Evolutionary conservation across 371 early-diverging fungal genomes (phyloP).

Genomic region (Rhizopus sp.): DNA sequence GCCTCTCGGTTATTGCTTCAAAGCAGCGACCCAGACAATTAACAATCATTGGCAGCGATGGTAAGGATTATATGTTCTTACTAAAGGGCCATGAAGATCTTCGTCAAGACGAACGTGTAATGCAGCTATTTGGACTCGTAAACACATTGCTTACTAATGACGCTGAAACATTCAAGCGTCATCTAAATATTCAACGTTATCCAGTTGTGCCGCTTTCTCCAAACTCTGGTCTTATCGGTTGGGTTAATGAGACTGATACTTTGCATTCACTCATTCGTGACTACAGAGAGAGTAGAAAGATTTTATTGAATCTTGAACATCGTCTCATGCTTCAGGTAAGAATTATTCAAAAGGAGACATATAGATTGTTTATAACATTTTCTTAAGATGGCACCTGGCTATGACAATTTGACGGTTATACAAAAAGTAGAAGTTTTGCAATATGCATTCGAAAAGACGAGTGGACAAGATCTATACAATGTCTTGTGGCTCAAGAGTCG

Average conservation of each 20-base stretch:
- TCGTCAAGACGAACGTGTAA: slow-evolving; percentile 98
- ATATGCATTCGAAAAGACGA: slow-evolving; percentile 91
- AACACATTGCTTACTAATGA: slow-evolving; percentile 89
- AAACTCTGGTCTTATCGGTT: slow-evolving; percentile 95
- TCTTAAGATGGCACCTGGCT: slow-evolving; percentile 88
- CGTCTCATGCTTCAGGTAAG: slow-evolving; percentile 81
- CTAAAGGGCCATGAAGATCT: slow-evolving; percentile 98
- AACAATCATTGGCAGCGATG: slow-evolving; percentile 87
- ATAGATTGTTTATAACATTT: not conserved
- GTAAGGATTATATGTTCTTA: slow-evolving; percentile 88
- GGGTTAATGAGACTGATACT: slow-evolving; percentile 96
- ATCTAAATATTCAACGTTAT: slow-evolving; percentile 90
- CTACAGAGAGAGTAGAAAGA: slow-evolving; percentile 88
- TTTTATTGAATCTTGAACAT: slow-evolving; percentile 92
- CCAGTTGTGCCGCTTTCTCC: slow-evolving; percentile 96
- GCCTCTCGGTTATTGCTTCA: slow-evolving; percentile 85
- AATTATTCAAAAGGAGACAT: not conserved
- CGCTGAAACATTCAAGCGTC: slow-evolving; percentile 92
- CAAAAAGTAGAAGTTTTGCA: slow-evolving; percentile 98
- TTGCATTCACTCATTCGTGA: slow-evolving; percentile 90
- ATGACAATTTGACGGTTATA: slow-evolving; percentile 87
- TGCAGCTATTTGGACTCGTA: slow-evolving; percentile 98
- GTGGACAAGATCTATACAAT: slow-evolving; percentile 94
- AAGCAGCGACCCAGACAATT: slow-evolving; percentile 94
- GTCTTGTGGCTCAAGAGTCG: slow-evolving; percentile 96